phyloP scores from a whole-genome alignment of 176 grass and related monocot species.

The Pontederia crassipes region DNA sequence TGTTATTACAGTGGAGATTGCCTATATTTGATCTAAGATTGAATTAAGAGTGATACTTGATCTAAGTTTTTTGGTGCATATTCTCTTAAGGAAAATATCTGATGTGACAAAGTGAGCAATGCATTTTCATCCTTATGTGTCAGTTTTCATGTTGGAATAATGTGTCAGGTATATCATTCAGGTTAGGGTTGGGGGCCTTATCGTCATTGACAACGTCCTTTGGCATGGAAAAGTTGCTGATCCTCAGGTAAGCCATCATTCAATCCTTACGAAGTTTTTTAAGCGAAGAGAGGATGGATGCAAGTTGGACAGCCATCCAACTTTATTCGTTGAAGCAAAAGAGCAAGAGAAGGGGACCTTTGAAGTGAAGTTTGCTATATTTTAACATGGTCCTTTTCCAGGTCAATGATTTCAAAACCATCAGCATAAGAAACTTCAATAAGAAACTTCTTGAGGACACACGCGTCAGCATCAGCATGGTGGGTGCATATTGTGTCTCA shows the following conservation, averaged over 20 bases:
- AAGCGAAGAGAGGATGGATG: background rate
- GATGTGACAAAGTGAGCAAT: too few relatives aligned
- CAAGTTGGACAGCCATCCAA: too few relatives aligned
- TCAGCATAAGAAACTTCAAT: conserved; percentile 92
- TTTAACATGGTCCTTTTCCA: conserved; percentile 20
- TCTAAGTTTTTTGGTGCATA: too few relatives aligned
- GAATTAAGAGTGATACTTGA: too few relatives aligned
- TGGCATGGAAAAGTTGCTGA: conserved; percentile 94
- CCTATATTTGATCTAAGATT: too few relatives aligned
- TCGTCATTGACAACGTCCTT: conserved; percentile 94
- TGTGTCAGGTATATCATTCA: conserved; percentile 8
- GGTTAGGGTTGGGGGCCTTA: conserved; percentile 82
- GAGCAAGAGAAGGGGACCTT: too few relatives aligned
- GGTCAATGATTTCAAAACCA: conserved; percentile 72
- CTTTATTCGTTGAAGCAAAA: too few relatives aligned
- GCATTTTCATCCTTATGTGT: too few relatives aligned
- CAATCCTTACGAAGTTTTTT: background rate
- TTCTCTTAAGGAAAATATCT: too few relatives aligned
- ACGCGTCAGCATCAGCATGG: conserved; percentile 74
- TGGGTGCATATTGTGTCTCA: conserved; percentile 19
- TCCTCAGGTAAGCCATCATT: conserved; percentile 38
- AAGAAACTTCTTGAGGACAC: conserved; percentile 81
- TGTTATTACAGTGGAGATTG: too few relatives aligned
- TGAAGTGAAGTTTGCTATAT: too few relatives aligned
- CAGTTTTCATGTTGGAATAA: background rate